These are phyloP conservation scores for Komagataella ulmi DNA, from an alignment of 805 yeast species.

Conservation along the genomic window DNA sequence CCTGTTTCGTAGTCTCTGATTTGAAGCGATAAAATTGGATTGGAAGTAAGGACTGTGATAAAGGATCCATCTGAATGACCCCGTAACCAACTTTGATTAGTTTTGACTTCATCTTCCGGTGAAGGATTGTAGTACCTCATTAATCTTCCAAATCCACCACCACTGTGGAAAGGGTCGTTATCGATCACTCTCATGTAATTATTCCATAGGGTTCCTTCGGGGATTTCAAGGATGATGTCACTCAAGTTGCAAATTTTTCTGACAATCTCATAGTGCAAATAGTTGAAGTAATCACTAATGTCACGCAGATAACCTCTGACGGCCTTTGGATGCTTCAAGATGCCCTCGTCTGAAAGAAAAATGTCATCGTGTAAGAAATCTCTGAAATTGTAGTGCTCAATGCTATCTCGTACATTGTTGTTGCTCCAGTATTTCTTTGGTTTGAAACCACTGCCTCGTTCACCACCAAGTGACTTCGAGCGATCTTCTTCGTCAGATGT, in stretches of 20 bases:
- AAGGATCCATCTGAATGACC: constrained; percentile 34
- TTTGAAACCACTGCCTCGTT: constrained; percentile 33
- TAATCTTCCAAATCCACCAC: constrained; percentile 25
- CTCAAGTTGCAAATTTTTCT: constrained; percentile 23
- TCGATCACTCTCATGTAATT: constrained; percentile 19
- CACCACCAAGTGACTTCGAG: constrained; percentile 21
- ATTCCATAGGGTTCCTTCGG: constrained; percentile 28
- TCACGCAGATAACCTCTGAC: constrained; percentile 24
- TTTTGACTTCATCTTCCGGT: constrained; percentile 15
- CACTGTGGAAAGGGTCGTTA: constrained; percentile 20
- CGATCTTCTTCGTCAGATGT: constrained; percentile 1
- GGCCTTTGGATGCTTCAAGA: constrained; percentile 24
- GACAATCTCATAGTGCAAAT: constrained; percentile 23
- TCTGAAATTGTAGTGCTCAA: constrained; percentile 28
- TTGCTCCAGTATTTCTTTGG: constrained; percentile 35
- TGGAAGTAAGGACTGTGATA: constrained; percentile 25
- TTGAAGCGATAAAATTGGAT: constrained; percentile 26
- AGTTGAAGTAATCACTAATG: constrained; percentile 22
- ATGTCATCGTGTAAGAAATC: constrained; percentile 23
- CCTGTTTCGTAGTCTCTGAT: constrained; percentile 23
- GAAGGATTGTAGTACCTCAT: constrained; percentile 22
- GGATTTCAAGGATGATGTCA: constrained; percentile 30
- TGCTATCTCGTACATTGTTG: constrained; percentile 27
- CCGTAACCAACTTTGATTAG: constrained; percentile 27
- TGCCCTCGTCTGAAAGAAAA: constrained; percentile 8